Conservation (phyloP, 441 rosid species). For the Corymbia calophylla region DNA sequence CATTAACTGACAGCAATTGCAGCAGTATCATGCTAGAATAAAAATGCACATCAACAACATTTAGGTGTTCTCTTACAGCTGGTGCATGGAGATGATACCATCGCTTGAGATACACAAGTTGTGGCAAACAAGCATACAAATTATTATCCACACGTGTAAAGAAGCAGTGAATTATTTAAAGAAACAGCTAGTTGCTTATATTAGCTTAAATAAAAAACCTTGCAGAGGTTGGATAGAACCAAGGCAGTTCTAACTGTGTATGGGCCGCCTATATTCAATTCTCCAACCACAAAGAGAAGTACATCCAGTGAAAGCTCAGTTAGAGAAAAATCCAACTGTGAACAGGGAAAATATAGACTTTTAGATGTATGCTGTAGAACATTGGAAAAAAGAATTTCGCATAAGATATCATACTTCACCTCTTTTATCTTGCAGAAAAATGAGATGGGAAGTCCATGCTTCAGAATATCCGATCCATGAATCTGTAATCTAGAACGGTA, state of each 20-base stretch:
- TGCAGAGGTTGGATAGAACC: conserved; percentile 79
- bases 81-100: not conserved
- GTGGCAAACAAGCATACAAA: not conserved
- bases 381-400: not conserved
- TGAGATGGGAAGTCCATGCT: conserved; percentile 55
- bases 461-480: conserved; percentile 21
- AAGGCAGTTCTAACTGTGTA: conserved; percentile 58
- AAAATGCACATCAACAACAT: not conserved
- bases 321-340: conserved; percentile 69
- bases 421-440: conserved; percentile 69
- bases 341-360: conserved; percentile 16
- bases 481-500: conserved; percentile 49
- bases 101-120: not conserved
- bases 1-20: not conserved
- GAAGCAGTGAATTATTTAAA: not conserved
- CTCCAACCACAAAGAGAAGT: conserved; percentile 71
- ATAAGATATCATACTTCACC: conserved; percentile 24
- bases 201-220: conserved; percentile 37
- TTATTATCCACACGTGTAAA: not conserved
- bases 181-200: conserved; percentile 1
- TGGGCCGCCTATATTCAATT: conserved; percentile 88
- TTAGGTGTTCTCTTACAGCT: not conserved
- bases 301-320: conserved; percentile 85
- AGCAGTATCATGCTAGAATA: not conserved
- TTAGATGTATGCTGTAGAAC: not conserved